phyloP scores from a whole-genome alignment of 805 yeast genomes.

The Wilhelminamyces savonicus region DNA sequence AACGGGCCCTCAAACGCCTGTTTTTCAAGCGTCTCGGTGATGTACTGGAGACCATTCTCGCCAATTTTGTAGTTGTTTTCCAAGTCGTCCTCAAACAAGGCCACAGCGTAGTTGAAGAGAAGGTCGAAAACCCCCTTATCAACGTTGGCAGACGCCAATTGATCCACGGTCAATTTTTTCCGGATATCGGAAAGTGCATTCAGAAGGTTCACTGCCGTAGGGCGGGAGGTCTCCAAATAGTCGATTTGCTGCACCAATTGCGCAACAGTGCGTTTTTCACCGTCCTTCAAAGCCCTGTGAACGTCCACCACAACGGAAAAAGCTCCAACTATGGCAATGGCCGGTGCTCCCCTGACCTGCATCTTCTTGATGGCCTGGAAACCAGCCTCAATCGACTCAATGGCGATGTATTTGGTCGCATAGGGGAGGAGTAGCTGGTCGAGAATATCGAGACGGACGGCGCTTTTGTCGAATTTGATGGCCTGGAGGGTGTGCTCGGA shows the following conservation, averaged over 20 bases:
- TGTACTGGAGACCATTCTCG: conserved; percentile 69
- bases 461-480: conserved; percentile 51
- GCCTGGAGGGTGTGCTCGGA: conserved; percentile 42
- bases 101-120: conserved; percentile 41
- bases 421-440: conserved; percentile 86
- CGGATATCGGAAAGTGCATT: conserved; percentile 62
- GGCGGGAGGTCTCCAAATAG: conserved; percentile 70
- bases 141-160: conserved; percentile 10
- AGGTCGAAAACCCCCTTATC: conserved; percentile 19
- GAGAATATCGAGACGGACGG: conserved; percentile 49
- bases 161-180: conserved; percentile 22
- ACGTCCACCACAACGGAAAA: conserved; percentile 76
- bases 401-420: conserved; percentile 58
- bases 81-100: conserved; percentile 69
- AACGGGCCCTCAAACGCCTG: conserved; percentile 58
- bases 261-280: conserved; percentile 16
- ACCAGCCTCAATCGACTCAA: conserved; percentile 67
- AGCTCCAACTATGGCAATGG: conserved; percentile 92
- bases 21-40: conserved; percentile 36
- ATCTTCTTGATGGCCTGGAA: conserved; percentile 75
- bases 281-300: conserved; percentile 17
- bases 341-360: conserved; percentile 99
- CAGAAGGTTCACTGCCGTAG: conserved; percentile 90
- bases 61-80: conserved; percentile 77
- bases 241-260: conserved; percentile 47